Evolutionary conservation across 1,139 yeast genomes (phyloP).

Genomic region (Yarrowia galli): DNA sequence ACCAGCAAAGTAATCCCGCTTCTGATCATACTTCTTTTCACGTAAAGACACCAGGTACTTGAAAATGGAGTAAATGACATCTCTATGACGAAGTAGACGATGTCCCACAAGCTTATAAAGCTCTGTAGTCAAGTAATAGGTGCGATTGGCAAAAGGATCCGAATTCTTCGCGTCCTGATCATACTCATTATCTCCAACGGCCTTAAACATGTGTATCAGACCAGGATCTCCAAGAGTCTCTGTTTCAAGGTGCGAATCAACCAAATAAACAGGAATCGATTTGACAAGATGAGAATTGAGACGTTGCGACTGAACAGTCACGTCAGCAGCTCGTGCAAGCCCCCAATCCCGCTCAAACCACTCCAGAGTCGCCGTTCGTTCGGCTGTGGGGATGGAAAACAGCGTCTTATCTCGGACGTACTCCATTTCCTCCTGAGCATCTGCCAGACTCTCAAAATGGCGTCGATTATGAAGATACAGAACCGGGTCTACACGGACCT

Average conservation of each 20-base stretch:
- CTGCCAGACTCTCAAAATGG: too few species aligned
- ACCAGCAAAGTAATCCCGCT: too few species aligned
- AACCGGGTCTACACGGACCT: neutral
- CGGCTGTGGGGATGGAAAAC: neutral
- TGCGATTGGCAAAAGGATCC: neutral
- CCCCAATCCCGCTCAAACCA: conserved; percentile 12
- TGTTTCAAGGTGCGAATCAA: neutral
- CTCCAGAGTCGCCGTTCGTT: neutral
- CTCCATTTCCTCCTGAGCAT: too few species aligned
- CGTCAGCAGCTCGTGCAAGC: neutral
- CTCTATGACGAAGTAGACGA: neutral
- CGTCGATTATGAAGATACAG: too few species aligned
- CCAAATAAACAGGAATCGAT: neutral
- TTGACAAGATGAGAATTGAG: too few species aligned
- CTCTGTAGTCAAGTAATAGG: neutral
- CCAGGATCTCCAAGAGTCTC: neutral
- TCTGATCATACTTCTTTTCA: too few species aligned
- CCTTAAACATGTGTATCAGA: neutral
- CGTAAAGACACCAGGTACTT: neutral
- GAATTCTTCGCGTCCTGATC: neutral
- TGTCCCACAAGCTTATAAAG: neutral
- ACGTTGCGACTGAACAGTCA: neutral
- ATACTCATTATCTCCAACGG: neutral
- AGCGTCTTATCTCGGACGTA: neutral
- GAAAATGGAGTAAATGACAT: neutral